These are phyloP conservation scores for Boletellus emodensis DNA, from an alignment of 768 basidiomycete genomes.

Conservation along the genomic window DNA sequence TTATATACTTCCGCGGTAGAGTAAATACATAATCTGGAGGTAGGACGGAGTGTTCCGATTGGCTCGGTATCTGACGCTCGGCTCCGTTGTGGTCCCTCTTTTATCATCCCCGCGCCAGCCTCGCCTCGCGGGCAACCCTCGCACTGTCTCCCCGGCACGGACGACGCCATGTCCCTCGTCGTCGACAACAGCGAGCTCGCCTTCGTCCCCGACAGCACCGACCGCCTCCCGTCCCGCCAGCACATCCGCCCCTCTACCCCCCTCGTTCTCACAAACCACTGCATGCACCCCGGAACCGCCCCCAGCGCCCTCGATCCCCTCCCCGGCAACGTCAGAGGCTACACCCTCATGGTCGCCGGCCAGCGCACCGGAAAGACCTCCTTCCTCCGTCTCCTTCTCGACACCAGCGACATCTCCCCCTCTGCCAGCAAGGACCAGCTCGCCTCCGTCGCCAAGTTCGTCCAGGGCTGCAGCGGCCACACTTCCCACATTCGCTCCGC, in stretches of 20 bases:
- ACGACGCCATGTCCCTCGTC: constrained; percentile 41
- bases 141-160: constrained; percentile 44
- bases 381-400: constrained; percentile 80
- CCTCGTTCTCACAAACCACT: constrained; percentile 23
- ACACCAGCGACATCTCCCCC: constrained; percentile 67
- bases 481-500: constrained; percentile 69
- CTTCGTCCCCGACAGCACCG: constrained; percentile 43
- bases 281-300: constrained; percentile 27
- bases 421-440: constrained; percentile 69
- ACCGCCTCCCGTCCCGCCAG: constrained; percentile 19
- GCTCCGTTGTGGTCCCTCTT: constrained; percentile 40
- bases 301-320: constrained; percentile 26
- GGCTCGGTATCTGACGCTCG: constrained; percentile 54
- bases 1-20: constrained; percentile 29
- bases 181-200: constrained; percentile 60
- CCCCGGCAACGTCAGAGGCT: constrained; percentile 33
- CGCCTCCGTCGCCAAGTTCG: constrained; percentile 76
- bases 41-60: constrained; percentile 47
- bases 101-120: constrained; percentile 66
- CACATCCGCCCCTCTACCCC: constrained; percentile 27
- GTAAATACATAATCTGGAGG: constrained; percentile 13
- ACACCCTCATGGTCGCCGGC: constrained; percentile 79
- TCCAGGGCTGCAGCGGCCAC: constrained; percentile 67
- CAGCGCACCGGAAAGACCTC: constrained; percentile 83
- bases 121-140: constrained; percentile 56